A percentile compares a stretch with the other conserved stretches of the same genome.
Evolutionary conservation across 78 protist genomes (phyloP).

Genomic region (Parvularia atlantis): DNA sequence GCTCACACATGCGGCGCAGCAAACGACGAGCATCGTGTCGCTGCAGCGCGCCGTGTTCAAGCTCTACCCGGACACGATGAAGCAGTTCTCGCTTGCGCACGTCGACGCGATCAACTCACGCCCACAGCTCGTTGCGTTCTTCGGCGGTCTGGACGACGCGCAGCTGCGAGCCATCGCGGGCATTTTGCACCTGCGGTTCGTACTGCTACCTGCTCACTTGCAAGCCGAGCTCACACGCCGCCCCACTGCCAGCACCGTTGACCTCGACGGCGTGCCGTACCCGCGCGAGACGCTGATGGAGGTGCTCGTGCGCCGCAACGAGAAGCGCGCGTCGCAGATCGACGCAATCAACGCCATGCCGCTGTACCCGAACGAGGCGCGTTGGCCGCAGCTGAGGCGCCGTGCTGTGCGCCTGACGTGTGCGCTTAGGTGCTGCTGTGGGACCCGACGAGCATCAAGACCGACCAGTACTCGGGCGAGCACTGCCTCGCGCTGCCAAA

Average conservation of each 20-base stretch:
- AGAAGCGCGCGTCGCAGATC: constrained; percentile 33
- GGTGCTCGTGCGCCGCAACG: constrained; percentile 14
- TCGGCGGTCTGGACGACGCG: constrained; percentile 15
- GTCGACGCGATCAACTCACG: too few species aligned
- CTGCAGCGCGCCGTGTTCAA: constrained; percentile 54
- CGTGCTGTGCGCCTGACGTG: too few species aligned
- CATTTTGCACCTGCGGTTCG: background rate
- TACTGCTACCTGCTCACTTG: too few species aligned
- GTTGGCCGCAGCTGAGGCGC: too few species aligned
- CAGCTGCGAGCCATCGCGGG: constrained; percentile 17
- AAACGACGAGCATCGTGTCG: constrained; percentile 25
- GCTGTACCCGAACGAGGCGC: constrained; percentile 64
- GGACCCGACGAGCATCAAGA: constrained; percentile 28
- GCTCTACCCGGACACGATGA: constrained; percentile 31
- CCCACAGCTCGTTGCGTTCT: constrained; percentile 1
- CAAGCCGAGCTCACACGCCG: too few species aligned
- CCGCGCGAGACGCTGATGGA: constrained; percentile 29
- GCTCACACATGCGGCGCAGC: too few species aligned
- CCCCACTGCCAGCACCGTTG: too few species aligned
- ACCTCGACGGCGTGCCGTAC: too few species aligned
- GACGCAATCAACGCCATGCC: constrained; percentile 55
- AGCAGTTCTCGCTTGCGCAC: too few species aligned
- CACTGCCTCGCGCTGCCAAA: constrained; percentile 72
- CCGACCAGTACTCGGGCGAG: constrained; percentile 17
- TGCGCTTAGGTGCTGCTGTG: too few species aligned